Base-by-base conservation (phyloP, 768 basidiomycete species). In the Termitomyces sp. region DNA sequence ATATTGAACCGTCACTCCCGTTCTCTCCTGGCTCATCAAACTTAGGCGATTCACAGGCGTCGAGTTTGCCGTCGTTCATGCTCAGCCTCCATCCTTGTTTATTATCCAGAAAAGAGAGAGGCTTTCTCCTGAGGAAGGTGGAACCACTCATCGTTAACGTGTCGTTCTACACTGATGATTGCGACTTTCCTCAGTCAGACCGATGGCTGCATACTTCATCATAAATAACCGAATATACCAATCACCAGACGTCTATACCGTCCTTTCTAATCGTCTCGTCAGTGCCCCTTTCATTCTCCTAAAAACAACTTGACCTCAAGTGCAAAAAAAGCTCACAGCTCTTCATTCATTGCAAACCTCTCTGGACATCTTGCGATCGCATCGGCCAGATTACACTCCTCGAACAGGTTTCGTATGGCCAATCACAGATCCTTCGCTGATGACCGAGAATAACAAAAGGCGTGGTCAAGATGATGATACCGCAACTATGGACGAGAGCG, bases 191-290 rank as follows among this genome's bases (percentile, higher is more conserved):
- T 45, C 66, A 93, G 93, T 87, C 45, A 79, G 78, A 56, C 86
- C 91, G 3, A 70, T 93, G 57, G 88, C 87, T 17, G 87, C 85
- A 9, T 95, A 93, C 69, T 95, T 93, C 65, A 83, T 95, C 64
- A 81, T 92, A 73, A 87, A 93, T 71, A 89, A 88, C 65, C 84
- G 89, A 58, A 91, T 94, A 59, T 94, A 94, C 66, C 90, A 90
- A 66, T 83, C 90, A 0, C 93, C 93, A 10, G 87, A 91, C 60
- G 73, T 94, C 34, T 93, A 94, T 65, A 84, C 85, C 10, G 77
- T 95, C 2, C 73, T 95, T 41, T 91, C 91, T 48, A 91, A 90
- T 62, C 84, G 93, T 60, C 71, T 95, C 63, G 92, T 92, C 66
- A 64, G 78, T 63, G 22, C 21, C 55, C 34, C 53, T 46, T 46